Percentiles rank a stretch among this genome's conserved stretches.
Evolutionary conservation across 2,329 filamentous ascomycete species (phyloP).

Genomic region (Colletotrichum spinosum): DNA sequence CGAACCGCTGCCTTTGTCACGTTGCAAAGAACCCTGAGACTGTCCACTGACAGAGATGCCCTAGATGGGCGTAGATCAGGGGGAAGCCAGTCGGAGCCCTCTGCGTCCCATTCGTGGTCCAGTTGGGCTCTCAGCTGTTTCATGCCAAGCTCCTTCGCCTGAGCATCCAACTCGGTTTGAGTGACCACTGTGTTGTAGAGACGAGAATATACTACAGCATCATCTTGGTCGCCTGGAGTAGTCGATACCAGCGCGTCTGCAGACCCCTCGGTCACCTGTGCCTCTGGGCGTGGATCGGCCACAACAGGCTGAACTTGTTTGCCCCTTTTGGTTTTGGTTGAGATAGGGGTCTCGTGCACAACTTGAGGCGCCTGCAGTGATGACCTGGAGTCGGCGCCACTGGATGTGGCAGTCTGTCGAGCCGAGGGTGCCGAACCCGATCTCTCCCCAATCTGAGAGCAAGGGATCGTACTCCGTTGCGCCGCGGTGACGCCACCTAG

Average conservation of each 20-base stretch:
- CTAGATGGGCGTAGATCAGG: constrained; percentile 12
- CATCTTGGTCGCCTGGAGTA: too few relatives aligned
- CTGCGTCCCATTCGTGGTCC: constrained; percentile 14
- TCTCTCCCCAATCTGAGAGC: background rate
- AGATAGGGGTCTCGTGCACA: background rate
- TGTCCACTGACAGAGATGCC: constrained; percentile 11
- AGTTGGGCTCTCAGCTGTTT: constrained; percentile 6
- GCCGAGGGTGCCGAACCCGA: background rate
- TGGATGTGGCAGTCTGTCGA: background rate
- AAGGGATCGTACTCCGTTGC: constrained; percentile 4
- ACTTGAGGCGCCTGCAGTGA: background rate
- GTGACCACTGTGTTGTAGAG: too few relatives aligned
- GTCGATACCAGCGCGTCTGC: too few relatives aligned
- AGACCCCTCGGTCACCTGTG: too few relatives aligned
- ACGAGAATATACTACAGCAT: too few relatives aligned
- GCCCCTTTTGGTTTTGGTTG: background rate
- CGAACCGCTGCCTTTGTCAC: constrained; percentile 21
- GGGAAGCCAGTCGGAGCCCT: constrained; percentile 28
- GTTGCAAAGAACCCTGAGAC: constrained; percentile 14
- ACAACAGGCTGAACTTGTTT: background rate
- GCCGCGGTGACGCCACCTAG: background rate
- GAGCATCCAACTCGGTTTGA: background rate
- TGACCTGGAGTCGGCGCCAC: background rate
- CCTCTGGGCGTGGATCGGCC: too few relatives aligned
- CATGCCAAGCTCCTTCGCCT: background rate